These are phyloP conservation scores for Ceratocystis lukuohia DNA, from an alignment of 2,329 filamentous ascomycete genomes.

Conservation along the genomic window DNA sequence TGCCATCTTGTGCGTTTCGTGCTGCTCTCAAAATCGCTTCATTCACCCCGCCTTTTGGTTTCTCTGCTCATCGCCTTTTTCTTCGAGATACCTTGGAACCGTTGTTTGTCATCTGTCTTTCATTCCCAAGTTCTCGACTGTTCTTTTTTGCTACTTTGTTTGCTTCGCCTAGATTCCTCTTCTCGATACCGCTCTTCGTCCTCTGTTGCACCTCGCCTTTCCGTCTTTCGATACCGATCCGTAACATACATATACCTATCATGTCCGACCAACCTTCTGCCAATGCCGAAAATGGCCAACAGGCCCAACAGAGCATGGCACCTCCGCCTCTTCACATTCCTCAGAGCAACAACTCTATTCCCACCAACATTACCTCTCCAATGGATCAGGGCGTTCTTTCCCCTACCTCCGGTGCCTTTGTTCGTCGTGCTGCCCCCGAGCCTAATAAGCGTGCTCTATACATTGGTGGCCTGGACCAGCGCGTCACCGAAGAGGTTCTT, in stretches of 20 bases:
- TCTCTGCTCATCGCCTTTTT: not conserved
- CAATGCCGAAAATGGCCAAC: conserved; percentile 49
- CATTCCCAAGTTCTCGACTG: conserved; percentile 2
- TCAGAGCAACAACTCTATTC: conserved; percentile 90
- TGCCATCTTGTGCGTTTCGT: conserved; percentile 18
- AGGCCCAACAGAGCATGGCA: conserved; percentile 73
- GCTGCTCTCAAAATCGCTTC: conserved; percentile 11
- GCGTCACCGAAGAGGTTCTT: conserved; percentile 90
- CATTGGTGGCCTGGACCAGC: conserved; percentile 84
- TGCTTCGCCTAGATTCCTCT: conserved; percentile 3
- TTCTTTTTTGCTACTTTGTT: not conserved
- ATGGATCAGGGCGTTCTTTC: conserved; percentile 71
- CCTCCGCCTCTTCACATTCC: conserved; percentile 87
- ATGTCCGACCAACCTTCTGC: conserved; percentile 54
- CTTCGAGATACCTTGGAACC: conserved; percentile 6
- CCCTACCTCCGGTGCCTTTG: conserved; percentile 67
- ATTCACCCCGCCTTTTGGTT: conserved; percentile 11
- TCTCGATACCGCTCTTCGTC: not conserved
- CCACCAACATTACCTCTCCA: conserved; percentile 80
- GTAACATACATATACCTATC: conserved; percentile 24
- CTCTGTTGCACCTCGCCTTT: conserved; percentile 15
- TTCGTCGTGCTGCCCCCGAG: conserved; percentile 84
- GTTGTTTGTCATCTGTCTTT: not conserved
- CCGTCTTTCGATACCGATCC: conserved; percentile 11
- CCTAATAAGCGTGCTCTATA: conserved; percentile 97